These are phyloP conservation scores for Pythium grandisporangium DNA, from an alignment of 352 stramenopile genomes.

Conservation along the genomic window DNA sequence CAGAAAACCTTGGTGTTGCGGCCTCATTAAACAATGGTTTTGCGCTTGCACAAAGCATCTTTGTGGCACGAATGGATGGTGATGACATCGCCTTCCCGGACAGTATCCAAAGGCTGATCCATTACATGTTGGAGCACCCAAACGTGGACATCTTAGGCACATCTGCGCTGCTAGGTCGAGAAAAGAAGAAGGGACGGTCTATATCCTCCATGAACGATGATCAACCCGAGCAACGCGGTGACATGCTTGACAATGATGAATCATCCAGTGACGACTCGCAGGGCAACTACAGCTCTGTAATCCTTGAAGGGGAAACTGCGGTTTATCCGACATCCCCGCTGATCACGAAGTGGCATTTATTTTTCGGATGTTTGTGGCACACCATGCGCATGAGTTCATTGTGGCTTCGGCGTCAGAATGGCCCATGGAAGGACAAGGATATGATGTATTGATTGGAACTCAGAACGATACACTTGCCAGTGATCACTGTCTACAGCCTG, in stretches of 20 bases:
- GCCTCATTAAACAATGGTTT: constrained; percentile 67
- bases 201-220: not conserved
- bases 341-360: constrained; percentile 56
- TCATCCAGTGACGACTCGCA: too few species aligned
- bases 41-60: constrained; percentile 22
- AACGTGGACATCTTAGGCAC: constrained; percentile 29
- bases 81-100: constrained; percentile 64
- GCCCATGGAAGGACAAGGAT: too few species aligned
- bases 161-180: constrained; percentile 19
- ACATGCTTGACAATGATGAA: constrained; percentile 1
- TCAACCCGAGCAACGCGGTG: not conserved
- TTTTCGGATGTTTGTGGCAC: constrained; percentile 82
- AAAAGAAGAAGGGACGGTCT: constrained; percentile 4
- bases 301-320: constrained; percentile 23
- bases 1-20: constrained; percentile 42
- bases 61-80: constrained; percentile 81
- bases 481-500: too few species aligned
- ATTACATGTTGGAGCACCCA: constrained; percentile 23
- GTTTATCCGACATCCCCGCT: constrained; percentile 39
- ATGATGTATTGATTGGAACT: too few species aligned
- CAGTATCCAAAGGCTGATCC: constrained; percentile 44
- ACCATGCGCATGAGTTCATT: too few species aligned
- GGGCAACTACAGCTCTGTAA: too few species aligned
- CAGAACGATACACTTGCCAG: too few species aligned
- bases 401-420: too few species aligned